A percentile compares a stretch with the other conserved stretches of the same genome.
Evolutionary conservation across 2,329 filamentous ascomycete genomes (phyloP).

Genomic region (Aspergillus pseudoterreus): DNA sequence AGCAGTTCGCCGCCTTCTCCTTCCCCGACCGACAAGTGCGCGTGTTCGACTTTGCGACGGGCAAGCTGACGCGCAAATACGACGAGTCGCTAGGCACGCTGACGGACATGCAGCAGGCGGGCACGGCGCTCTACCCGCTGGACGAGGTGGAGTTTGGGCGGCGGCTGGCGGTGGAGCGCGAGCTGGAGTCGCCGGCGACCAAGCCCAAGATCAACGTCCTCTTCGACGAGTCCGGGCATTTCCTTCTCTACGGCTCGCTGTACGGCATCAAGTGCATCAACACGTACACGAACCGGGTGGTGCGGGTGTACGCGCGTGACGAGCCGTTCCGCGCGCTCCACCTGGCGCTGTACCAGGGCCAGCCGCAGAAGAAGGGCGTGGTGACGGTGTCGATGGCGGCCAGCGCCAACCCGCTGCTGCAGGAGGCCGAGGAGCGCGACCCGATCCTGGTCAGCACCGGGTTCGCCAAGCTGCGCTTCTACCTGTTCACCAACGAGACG

Average conservation of each 20-base stretch:
- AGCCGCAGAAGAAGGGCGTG: conserved; percentile 88
- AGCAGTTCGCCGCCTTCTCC: conserved; percentile 83
- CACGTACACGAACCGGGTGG: conserved; percentile 86
- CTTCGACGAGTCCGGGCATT: conserved; percentile 95
- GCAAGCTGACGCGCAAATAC: conserved; percentile 85
- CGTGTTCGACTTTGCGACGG: conserved; percentile 86
- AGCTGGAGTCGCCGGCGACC: conserved; percentile 68
- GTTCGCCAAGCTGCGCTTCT: conserved; percentile 85
- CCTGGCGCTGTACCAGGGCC: conserved; percentile 86
- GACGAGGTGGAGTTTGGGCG: conserved; percentile 92
- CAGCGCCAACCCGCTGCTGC: conserved; percentile 84
- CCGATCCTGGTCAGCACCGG: conserved; percentile 84
- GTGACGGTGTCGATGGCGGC: conserved; percentile 97
- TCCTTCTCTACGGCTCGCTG: conserved; percentile 90
- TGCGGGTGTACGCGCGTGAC: conserved; percentile 85
- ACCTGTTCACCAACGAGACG: conserved; percentile 93
- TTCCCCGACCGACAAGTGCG: conserved; percentile 91
- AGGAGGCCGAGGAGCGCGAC: conserved; percentile 86
- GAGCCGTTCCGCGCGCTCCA: conserved; percentile 82
- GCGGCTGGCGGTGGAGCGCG: conserved; percentile 78
- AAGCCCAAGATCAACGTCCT: conserved; percentile 76
- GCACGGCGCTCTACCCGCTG: conserved; percentile 72
- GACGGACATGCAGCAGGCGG: conserved; percentile 94
- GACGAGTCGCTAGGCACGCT: conserved; percentile 89
- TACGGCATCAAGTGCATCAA: conserved; percentile 93